Conservation (phyloP, 2,329 filamentous ascomycete genomes). For the Paraconiothyrium brasiliense region DNA sequence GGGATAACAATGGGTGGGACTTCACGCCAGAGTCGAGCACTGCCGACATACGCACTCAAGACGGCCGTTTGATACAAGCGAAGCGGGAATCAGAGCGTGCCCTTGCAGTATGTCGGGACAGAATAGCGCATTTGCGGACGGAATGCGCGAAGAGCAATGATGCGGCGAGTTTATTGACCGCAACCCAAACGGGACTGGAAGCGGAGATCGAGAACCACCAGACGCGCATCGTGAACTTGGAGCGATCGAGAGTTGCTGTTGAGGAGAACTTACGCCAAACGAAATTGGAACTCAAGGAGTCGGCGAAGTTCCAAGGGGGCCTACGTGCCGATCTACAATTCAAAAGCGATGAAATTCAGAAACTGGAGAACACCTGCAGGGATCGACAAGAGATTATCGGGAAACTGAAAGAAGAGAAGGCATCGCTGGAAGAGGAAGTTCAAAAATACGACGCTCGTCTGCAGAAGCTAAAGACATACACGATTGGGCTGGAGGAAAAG, state of each 20-base stretch:
- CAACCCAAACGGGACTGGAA: slow-evolving; percentile 32
- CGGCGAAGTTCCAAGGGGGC: slow-evolving; percentile 28
- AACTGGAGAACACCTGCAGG: slow-evolving; percentile 30
- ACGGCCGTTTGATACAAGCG: slow-evolving; percentile 47
- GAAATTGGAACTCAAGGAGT: slow-evolving; percentile 31
- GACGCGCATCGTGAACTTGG: slow-evolving; percentile 38
- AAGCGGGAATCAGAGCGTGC: slow-evolving; percentile 50
- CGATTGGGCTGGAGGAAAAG: slow-evolving; percentile 32
- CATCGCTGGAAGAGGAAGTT: slow-evolving; percentile 31
- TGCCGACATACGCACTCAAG: slow-evolving; percentile 41
- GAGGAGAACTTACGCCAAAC: slow-evolving; percentile 35
- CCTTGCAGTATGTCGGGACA: slow-evolving; percentile 44
- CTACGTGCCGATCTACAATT: slow-evolving; percentile 35
- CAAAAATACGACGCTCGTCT: slow-evolving; percentile 26
- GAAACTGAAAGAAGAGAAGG: slow-evolving; percentile 36
- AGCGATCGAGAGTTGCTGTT: slow-evolving; percentile 35
- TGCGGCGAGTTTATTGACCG: slow-evolving; percentile 28
- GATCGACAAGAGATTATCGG: slow-evolving; percentile 33
- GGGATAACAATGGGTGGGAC: slow-evolving; percentile 36
- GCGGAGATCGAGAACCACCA: slow-evolving; percentile 42
- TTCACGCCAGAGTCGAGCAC: slow-evolving; percentile 29
- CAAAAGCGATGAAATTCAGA: slow-evolving; percentile 39
- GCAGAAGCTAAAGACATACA: slow-evolving; percentile 35
- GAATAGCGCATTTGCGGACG: slow-evolving; percentile 45
- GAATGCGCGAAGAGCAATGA: slow-evolving; percentile 42